phyloP scores from a whole-genome alignment of 2,329 filamentous ascomycete genomes.

The Fusarium subtropicale region DNA sequence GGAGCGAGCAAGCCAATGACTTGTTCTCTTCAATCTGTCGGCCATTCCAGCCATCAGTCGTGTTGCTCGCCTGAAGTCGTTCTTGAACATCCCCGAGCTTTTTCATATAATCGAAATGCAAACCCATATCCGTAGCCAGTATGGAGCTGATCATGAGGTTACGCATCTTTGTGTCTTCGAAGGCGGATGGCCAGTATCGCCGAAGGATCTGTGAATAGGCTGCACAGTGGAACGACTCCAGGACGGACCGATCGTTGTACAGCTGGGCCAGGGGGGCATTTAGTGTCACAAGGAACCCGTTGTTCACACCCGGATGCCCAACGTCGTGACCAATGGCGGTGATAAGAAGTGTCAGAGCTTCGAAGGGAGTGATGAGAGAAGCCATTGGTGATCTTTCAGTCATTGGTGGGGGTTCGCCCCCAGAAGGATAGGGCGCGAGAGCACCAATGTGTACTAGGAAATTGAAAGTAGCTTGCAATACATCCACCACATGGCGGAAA shows the following conservation, averaged over 20 bases:
- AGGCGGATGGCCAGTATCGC: constrained; percentile 88
- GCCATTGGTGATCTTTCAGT: constrained; percentile 73
- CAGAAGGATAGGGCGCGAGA: constrained; percentile 73
- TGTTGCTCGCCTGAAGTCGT: constrained; percentile 75
- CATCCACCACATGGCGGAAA: constrained; percentile 96
- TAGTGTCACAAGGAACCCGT: constrained; percentile 91
- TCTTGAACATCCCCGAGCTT: constrained; percentile 84
- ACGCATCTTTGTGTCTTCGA: constrained; percentile 82
- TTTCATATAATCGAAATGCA: constrained; percentile 97
- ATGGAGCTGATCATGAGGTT: constrained; percentile 98
- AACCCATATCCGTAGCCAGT: constrained; percentile 94
- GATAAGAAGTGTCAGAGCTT: constrained; percentile 88
- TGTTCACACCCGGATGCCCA: constrained; percentile 97
- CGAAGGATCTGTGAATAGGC: constrained; percentile 96
- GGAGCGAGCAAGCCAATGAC: constrained; percentile 84
- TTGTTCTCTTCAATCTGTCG: constrained; percentile 81
- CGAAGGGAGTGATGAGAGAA: constrained; percentile 82
- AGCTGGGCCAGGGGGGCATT: constrained; percentile 94
- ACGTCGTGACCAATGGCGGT: constrained; percentile 99
- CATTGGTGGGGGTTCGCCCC: constrained; percentile 47
- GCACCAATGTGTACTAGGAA: constrained; percentile 86
- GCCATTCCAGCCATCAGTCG: constrained; percentile 78
- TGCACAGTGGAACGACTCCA: constrained; percentile 97
- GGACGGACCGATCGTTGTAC: constrained; percentile 95
- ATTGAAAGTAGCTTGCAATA: constrained; percentile 91